Percentiles rank a stretch among this genome's conserved stretches.
These are phyloP conservation scores for Oryza meyeriana DNA, from an alignment of 176 grass and related monocot genomes.

Conservation along the genomic window DNA sequence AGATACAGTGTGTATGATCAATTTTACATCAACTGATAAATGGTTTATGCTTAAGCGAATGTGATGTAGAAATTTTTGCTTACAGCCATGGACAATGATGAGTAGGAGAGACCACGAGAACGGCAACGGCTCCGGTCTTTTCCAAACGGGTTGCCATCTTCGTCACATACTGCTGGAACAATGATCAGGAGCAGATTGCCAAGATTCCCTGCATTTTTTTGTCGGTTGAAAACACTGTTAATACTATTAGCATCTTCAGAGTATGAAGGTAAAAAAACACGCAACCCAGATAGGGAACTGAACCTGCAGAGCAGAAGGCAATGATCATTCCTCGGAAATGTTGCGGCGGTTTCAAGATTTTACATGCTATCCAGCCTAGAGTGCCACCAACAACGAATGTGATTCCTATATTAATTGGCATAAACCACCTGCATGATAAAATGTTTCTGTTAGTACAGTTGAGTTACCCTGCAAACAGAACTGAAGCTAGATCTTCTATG, in stretches of 20 bases:
- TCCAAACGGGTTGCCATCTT: constrained; percentile 72
- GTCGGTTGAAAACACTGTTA: not conserved
- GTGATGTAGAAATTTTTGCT: not conserved
- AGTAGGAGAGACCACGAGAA: constrained; percentile 60
- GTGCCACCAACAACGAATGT: constrained; percentile 54
- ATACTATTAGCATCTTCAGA: not conserved
- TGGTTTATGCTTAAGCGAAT: not conserved
- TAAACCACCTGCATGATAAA: constrained; percentile 79
- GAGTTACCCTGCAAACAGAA: not conserved
- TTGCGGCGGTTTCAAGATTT: constrained; percentile 51
- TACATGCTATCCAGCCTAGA: constrained; percentile 75
- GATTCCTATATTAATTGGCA: constrained; percentile 89
- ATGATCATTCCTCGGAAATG: constrained; percentile 66
- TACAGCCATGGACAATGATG: constrained; percentile 95
- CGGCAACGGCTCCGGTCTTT: constrained; percentile 40
- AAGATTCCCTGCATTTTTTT: constrained; percentile 60
- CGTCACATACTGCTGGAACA: constrained; percentile 71
- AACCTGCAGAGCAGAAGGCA: constrained; percentile 74
- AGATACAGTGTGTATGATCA: constrained; percentile 2
- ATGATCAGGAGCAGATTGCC: constrained; percentile 75
- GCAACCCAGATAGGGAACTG: not conserved
- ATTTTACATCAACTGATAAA: not conserved
- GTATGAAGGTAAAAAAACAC: not conserved
- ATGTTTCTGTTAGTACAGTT: not conserved
- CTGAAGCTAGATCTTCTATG: too few species aligned